A percentile compares a stretch with the other conserved stretches of the same genome.
These are phyloP conservation scores for Gracilariopsis chorda DNA, from an alignment of 23 red algal genomes.

Conservation along the genomic window DNA sequence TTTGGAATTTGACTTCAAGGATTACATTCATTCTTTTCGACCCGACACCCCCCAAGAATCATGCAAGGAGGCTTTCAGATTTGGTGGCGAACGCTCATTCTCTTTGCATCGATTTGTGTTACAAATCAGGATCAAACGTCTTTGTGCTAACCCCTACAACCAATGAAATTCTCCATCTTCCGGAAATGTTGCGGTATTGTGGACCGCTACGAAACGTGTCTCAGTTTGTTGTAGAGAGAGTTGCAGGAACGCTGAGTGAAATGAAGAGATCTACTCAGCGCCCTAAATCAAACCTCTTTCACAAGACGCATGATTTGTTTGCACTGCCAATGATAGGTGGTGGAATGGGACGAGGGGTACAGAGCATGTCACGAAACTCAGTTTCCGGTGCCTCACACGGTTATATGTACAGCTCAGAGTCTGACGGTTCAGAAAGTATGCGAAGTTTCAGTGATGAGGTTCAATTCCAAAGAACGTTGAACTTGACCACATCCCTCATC, in stretches of 20 bases:
- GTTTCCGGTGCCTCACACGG: neutral
- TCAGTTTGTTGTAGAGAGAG: neutral
- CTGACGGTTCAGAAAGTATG: no score
- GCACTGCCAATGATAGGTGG: neutral
- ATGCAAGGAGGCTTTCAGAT: neutral
- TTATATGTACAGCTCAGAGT: neutral
- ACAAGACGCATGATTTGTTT: neutral
- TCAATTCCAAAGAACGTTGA: no score
- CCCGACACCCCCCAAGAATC: neutral
- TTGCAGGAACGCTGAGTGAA: neutral
- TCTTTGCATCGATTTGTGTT: neutral
- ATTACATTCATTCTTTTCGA: conserved; percentile 5
- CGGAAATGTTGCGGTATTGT: neutral
- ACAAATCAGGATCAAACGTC: neutral
- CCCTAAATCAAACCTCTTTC: conserved; percentile 11
- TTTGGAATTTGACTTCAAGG: neutral
- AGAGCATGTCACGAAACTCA: no score
- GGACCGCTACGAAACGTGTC: neutral
- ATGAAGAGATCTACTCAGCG: neutral
- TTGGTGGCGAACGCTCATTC: neutral
- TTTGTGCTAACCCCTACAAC: neutral
- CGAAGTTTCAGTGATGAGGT: no score
- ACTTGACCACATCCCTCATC: no score
- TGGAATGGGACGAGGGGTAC: neutral
- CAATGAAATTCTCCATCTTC: neutral